Base-by-base conservation (phyloP, 129 eudicot species). In the Centella asiatica region DNA sequence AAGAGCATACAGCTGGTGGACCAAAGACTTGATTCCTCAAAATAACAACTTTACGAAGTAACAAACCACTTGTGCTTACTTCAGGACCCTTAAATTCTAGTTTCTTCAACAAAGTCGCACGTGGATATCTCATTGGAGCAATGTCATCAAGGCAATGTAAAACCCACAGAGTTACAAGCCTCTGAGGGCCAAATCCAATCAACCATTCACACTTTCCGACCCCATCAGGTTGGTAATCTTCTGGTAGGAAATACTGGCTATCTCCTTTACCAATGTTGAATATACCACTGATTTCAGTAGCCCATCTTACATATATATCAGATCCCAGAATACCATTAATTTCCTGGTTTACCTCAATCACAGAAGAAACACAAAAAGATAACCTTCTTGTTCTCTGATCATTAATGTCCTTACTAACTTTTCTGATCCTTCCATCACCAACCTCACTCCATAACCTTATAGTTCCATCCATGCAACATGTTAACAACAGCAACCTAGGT, bases 171-270 rank as follows among this genome's bases (percentile, higher is more conserved):
- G 84, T 78, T 56, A 77, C 73, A 60, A 66, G 60, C 49, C 46
- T 75, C 40, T 69, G 70, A 63, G 90, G 95, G 72, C 99, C 96
- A 74, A 84, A 62, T 45, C 82, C 95, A 73, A 92, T 59, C 61
- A 92, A 66, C 99, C 99, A 92, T 74, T 87, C 99, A 77, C 99
- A 92, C 37, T 66, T 82, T 20, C 96, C 95, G 66, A 81, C 70
- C 55, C 75, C 79, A 31, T 77, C 86, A 64, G 62, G 73, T 40
- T 75, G 81, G 73, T 69, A 60, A 36, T 74, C 76, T 51, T 75
- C 82, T 66, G 83, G 55, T 52, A 76, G 68, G 72, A 72, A 73
- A 81, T 60, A 77, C 5, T 77, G 88, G 27, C 75, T 64, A 68
- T 66, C 75, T 58, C 69, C 67, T 57, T 72, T 51, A 61, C 74